Conservation (phyloP, 169 alveolate species). For the Plasmodium chabaudi region DNA sequence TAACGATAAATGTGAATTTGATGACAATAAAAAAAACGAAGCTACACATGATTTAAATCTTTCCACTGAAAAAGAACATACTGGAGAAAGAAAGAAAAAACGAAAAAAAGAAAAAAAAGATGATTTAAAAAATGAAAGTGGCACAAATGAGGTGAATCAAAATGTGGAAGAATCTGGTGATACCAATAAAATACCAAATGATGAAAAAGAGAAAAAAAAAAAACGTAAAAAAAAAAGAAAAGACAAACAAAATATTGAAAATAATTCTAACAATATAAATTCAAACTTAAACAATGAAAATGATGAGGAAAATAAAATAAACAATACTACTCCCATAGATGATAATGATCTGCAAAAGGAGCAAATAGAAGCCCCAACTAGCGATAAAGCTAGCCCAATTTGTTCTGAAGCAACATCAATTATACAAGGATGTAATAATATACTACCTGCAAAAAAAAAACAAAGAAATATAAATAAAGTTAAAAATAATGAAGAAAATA, state of each 20-base stretch:
- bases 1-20: not conserved
- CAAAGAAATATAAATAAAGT: too few relatives aligned
- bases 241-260: not conserved
- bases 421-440: too few relatives aligned
- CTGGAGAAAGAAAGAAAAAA: too few relatives aligned
- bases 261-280: not conserved
- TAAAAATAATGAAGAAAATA: not conserved
- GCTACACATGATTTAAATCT: too few relatives aligned
- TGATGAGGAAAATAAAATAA: not conserved
- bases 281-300: not conserved
- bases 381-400: too few relatives aligned
- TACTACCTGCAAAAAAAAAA: too few relatives aligned
- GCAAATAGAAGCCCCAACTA: too few relatives aligned
- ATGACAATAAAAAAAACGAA: slow-evolving; percentile 2
- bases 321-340: not conserved
- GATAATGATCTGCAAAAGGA: not conserved
- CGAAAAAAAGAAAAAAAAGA: too few relatives aligned
- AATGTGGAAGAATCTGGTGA: slow-evolving; percentile 1
- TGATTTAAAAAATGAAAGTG: not conserved
- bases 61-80: too few relatives aligned
- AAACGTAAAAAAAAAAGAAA: slow-evolving; percentile 32
- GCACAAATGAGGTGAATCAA: not conserved
- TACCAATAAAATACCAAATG: not conserved
- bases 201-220: slow-evolving; percentile 25
- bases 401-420: too few relatives aligned